phyloP scores from a whole-genome alignment of 345 rosid species.

The Balakata baccata region DNA sequence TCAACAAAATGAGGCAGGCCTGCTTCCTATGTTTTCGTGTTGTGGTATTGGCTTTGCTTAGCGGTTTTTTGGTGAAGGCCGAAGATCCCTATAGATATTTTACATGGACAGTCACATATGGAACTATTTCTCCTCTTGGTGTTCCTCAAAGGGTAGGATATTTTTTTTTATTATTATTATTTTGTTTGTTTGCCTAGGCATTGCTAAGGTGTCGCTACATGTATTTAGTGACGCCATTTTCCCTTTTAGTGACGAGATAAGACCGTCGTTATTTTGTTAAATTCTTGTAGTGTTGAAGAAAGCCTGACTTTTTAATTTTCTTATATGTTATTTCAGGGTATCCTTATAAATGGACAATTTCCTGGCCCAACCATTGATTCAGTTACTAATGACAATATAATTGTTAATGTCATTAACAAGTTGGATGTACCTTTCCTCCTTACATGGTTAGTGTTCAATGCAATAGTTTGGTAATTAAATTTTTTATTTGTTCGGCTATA shows the following conservation, averaged over 20 bases:
- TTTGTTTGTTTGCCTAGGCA: no score
- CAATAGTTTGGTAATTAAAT: conserved; percentile 27
- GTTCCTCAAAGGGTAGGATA: conserved; percentile 24
- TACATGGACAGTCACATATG: conserved; percentile 70
- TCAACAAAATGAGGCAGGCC: not conserved
- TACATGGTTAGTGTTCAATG: conserved; percentile 53
- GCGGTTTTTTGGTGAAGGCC: conserved; percentile 32
- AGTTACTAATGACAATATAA: conserved; percentile 70
- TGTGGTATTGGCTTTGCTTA: conserved; percentile 35
- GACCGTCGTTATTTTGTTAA: no score
- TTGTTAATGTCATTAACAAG: conserved; percentile 64
- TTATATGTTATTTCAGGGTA: conserved; percentile 45
- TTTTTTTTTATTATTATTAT: not conserved
- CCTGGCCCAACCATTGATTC: conserved; percentile 87
- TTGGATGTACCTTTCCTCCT: conserved; percentile 74
- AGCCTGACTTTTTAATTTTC: not conserved
- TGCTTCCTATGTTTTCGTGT: conserved; percentile 24
- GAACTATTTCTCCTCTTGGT: conserved; percentile 55
- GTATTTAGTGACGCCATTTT: no score
- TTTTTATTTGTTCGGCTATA: not conserved
- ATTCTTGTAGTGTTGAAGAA: no score
- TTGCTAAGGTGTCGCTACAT: no score
- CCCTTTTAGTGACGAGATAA: no score
- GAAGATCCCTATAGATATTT: conserved; percentile 58
- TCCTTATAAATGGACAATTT: conserved; percentile 74